A percentile compares a stretch with the other conserved stretches of the same genome.
These are phyloP conservation scores for Geosmithia morbida DNA, from an alignment of 2,329 filamentous ascomycete genomes.

Conservation along the genomic window DNA sequence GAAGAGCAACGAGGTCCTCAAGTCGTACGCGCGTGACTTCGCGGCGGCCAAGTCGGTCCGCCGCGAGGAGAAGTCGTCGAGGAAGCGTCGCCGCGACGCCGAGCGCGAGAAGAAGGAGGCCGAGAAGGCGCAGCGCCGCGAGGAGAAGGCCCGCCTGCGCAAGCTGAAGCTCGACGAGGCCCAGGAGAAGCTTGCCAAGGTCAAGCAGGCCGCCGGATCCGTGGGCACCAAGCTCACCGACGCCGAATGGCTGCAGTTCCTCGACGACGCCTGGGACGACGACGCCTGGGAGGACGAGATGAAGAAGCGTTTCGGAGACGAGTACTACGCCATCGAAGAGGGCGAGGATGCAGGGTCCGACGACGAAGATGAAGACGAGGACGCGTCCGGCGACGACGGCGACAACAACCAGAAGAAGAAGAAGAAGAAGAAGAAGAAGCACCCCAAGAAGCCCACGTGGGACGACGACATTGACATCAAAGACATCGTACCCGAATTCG, in stretches of 20 bases:
- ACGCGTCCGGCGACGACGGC: too few species aligned
- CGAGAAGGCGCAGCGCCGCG: conserved; percentile 59
- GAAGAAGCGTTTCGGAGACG: conserved; percentile 73
- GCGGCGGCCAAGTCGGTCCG: conserved; percentile 72
- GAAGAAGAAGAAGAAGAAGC: conserved; percentile 21
- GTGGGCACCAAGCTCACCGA: conserved; percentile 51
- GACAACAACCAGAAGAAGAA: too few species aligned
- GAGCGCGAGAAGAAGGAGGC: conserved; percentile 67
- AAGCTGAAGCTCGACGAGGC: conserved; percentile 87
- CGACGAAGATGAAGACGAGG: conserved; percentile 40
- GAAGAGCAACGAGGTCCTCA: conserved; percentile 75
- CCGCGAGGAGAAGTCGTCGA: conserved; percentile 62
- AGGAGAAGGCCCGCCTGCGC: conserved; percentile 70
- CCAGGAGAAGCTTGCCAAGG: conserved; percentile 71
- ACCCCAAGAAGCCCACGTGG: conserved; percentile 55
- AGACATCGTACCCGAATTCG: conserved; percentile 77
- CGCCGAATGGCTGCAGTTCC: conserved; percentile 70
- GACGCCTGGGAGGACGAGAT: conserved; percentile 85
- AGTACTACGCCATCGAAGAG: conserved; percentile 69
- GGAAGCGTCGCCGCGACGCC: conserved; percentile 65
- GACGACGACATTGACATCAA: conserved; percentile 97
- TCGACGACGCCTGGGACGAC: conserved; percentile 82
- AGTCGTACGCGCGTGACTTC: conserved; percentile 79
- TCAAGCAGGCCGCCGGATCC: conserved; percentile 78
- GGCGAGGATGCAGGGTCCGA: conserved; percentile 39